Percentiles rank a stretch among this genome's conserved stretches.
These are phyloP conservation scores for Trichoderma semiorbis DNA, from an alignment of 2,329 filamentous ascomycete genomes.

Conservation along the genomic window DNA sequence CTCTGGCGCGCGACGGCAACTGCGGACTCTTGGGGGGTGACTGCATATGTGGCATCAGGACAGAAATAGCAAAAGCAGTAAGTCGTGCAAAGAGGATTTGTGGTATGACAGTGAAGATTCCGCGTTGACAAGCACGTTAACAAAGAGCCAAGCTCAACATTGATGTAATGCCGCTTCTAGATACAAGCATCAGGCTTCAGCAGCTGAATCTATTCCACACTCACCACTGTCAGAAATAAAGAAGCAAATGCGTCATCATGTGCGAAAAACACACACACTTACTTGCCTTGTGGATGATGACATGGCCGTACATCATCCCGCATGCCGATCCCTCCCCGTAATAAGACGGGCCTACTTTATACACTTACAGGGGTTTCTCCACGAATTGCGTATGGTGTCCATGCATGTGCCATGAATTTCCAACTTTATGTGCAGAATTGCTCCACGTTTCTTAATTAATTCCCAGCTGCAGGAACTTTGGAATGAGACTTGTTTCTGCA, in stretches of 20 bases:
- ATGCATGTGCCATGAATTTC: background rate
- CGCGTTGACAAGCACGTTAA: background rate
- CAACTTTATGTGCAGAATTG: background rate
- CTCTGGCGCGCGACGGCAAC: background rate
- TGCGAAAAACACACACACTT: background rate
- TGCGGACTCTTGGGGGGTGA: background rate
- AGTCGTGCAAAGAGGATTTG: background rate
- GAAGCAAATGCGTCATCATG: constrained; percentile 9
- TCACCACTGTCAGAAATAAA: background rate
- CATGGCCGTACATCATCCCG: background rate
- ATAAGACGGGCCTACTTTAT: background rate
- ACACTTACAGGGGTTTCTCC: constrained; percentile 1
- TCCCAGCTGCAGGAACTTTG: background rate
- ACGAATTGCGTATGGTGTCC: background rate
- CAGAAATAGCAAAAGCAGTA: background rate
- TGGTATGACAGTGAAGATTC: background rate
- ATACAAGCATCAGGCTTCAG: background rate
- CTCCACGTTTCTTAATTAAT: background rate
- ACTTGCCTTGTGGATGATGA: background rate
- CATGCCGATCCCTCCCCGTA: constrained; percentile 1
- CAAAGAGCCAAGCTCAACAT: background rate
- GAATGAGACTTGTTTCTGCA: background rate
- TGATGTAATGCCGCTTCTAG: background rate
- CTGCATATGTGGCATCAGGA: constrained; percentile 1
- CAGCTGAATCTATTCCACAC: background rate